Evolutionary conservation across 306 rosid genomes (phyloP).

Genomic region (Quercus variabilis): DNA sequence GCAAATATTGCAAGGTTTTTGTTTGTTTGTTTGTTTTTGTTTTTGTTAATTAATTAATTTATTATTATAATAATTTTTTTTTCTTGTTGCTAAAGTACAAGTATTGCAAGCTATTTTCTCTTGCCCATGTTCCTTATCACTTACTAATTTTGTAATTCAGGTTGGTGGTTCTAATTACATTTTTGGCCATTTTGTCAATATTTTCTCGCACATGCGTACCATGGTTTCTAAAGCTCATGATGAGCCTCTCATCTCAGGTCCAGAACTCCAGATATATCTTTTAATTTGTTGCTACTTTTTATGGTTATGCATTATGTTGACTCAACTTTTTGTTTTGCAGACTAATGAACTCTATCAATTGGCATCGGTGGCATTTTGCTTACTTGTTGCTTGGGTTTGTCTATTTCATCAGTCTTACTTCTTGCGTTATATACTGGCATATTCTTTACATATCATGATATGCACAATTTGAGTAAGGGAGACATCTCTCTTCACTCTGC

Average conservation of each 20-base stretch:
- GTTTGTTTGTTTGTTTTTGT: too few species aligned
- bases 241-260: conserved; percentile 94
- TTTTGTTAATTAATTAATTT: too few species aligned
- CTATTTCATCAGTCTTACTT: conserved; percentile 24
- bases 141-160: conserved; percentile 40
- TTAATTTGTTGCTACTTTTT: conserved; percentile 15
- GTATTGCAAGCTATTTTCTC: conserved; percentile 3
- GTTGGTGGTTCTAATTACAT: conserved; percentile 65
- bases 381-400: conserved; percentile 96
- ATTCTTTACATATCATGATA: background rate
- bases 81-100: background rate
- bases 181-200: conserved; percentile 67
- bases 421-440: conserved; percentile 13
- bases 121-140: conserved; percentile 20
- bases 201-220: conserved; percentile 86
- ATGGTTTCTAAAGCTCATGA: conserved; percentile 93
- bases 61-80: too few species aligned
- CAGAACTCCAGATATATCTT: conserved; percentile 45
- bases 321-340: conserved; percentile 44
- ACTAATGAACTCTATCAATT: conserved; percentile 95
- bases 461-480: background rate
- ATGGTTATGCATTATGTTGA: conserved; percentile 17
- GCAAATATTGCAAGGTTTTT: background rate
- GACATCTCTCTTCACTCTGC: background rate
- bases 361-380: conserved; percentile 96